phyloP scores from a whole-genome alignment of 2,329 filamentous ascomycete species.

The Verticillium longisporum region DNA sequence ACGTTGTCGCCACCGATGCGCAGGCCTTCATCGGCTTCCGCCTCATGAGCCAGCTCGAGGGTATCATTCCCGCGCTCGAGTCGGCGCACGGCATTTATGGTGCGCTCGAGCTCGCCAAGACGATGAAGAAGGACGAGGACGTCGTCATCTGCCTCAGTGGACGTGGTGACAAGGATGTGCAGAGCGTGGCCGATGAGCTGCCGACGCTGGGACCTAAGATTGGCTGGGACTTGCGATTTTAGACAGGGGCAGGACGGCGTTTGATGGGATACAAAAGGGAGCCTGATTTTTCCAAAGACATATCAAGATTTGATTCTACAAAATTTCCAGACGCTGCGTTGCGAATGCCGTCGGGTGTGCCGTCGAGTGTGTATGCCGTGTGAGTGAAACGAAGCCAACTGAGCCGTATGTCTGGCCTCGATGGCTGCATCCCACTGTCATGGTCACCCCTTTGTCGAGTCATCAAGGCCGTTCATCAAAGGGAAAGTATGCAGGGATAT shows the following conservation, averaged over 20 bases:
- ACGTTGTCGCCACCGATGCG: slow-evolving; percentile 85
- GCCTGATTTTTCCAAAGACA: background rate
- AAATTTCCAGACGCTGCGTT: too few relatives aligned
- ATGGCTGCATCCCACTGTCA: too few relatives aligned
- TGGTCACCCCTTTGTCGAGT: background rate
- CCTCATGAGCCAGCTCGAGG: slow-evolving; percentile 79
- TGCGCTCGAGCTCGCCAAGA: slow-evolving; percentile 84
- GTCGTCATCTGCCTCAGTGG: slow-evolving; percentile 92
- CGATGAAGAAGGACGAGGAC: slow-evolving; percentile 81
- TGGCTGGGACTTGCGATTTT: slow-evolving; percentile 63
- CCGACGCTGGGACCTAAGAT: slow-evolving; percentile 85
- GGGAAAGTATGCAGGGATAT: background rate
- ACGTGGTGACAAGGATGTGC: slow-evolving; percentile 95
- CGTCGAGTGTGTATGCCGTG: too few relatives aligned
- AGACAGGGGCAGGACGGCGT: background rate
- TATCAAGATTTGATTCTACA: too few relatives aligned
- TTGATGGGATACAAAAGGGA: background rate
- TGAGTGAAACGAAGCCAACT: too few relatives aligned
- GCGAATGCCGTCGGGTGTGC: too few relatives aligned
- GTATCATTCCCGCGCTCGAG: slow-evolving; percentile 94
- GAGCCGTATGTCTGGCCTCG: too few relatives aligned
- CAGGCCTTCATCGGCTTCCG: slow-evolving; percentile 85
- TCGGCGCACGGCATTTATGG: slow-evolving; percentile 89
- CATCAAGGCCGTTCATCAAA: background rate
- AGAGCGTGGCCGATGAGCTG: slow-evolving; percentile 93